Evolutionary conservation across 2,329 filamentous ascomycete species (phyloP).

Genomic region (Chrysosporium keratinophilum): DNA sequence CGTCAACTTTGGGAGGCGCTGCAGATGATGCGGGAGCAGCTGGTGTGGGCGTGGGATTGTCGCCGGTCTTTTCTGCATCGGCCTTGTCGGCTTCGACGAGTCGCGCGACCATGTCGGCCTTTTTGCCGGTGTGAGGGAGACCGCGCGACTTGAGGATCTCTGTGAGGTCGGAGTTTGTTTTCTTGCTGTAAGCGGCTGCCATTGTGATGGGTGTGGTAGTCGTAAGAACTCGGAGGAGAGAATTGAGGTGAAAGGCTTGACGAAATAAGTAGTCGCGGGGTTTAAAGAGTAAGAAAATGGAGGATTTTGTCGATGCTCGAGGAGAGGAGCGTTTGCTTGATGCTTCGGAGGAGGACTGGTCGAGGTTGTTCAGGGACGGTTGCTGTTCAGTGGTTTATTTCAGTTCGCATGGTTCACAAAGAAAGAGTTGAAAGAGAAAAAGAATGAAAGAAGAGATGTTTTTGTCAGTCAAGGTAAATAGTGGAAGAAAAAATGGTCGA

Average conservation of each 20-base stretch:
- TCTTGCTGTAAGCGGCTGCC: slow-evolving; percentile 40
- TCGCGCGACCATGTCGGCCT: slow-evolving; percentile 41
- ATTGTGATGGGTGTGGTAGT: slow-evolving; percentile 18
- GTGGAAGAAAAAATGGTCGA: background rate
- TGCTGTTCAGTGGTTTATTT: background rate
- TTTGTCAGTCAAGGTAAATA: background rate
- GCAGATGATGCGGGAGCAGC: slow-evolving; percentile 11
- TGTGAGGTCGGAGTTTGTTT: slow-evolving; percentile 41
- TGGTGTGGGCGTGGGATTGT: background rate
- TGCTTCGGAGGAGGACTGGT: background rate
- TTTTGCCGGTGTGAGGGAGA: slow-evolving; percentile 41
- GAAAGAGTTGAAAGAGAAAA: background rate
- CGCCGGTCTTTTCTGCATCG: slow-evolving; percentile 24
- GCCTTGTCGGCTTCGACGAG: slow-evolving; percentile 39
- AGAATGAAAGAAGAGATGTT: background rate
- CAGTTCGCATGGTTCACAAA: slow-evolving; percentile 2
- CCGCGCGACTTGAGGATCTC: slow-evolving; percentile 41
- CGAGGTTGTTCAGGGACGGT: background rate
- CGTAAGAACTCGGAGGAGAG: background rate
- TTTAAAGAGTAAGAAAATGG: background rate
- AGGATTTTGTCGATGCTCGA: background rate
- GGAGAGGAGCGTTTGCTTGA: background rate
- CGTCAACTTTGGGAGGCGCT: slow-evolving; percentile 13
- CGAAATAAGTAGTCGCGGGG: background rate
- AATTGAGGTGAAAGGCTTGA: background rate